phyloP scores from a whole-genome alignment of 2,329 filamentous ascomycete genomes.

The Aspergillus pseudoglaucus region DNA sequence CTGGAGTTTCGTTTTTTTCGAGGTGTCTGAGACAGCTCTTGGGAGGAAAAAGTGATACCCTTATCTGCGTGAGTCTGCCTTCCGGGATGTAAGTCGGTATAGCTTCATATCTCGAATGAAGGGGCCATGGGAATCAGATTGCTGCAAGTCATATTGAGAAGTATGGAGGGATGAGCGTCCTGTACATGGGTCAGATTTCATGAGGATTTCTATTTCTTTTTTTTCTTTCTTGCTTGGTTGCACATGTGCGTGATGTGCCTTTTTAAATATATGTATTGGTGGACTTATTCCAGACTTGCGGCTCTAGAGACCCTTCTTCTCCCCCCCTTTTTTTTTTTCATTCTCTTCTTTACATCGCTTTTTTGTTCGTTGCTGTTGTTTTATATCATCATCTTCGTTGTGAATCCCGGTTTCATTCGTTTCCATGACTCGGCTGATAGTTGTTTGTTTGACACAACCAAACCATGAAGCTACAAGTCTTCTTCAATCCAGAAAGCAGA shows the following conservation, averaged over 20 bases:
- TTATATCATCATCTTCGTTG: slow-evolving; percentile 3
- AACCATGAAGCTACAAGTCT: slow-evolving; percentile 14
- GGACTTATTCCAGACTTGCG: slow-evolving; percentile 24
- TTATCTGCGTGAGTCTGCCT: slow-evolving; percentile 35
- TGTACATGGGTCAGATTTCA: slow-evolving; percentile 24
- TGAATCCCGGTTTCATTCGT: slow-evolving; percentile 3
- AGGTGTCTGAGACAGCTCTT: slow-evolving; percentile 35
- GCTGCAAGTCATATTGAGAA: slow-evolving; percentile 19
- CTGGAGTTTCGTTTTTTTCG: slow-evolving; percentile 26
- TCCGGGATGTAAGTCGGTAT: slow-evolving; percentile 31
- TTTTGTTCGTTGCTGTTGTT: slow-evolving; percentile 2
- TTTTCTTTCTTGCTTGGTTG: slow-evolving; percentile 9
- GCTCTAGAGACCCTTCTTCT: slow-evolving; percentile 28
- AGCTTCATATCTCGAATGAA: slow-evolving; percentile 29
- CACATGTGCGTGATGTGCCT: slow-evolving; percentile 16
- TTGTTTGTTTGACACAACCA: slow-evolving; percentile 4
- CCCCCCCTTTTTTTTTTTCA: slow-evolving; percentile 11
- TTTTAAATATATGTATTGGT: slow-evolving; percentile 22
- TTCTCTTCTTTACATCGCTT: slow-evolving; percentile 10
- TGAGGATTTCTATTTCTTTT: slow-evolving; percentile 17
- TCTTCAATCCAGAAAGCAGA: slow-evolving; percentile 16
- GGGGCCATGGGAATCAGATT: slow-evolving; percentile 21
- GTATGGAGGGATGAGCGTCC: slow-evolving; percentile 19
- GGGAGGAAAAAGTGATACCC: slow-evolving; percentile 40
- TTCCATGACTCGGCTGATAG: slow-evolving; percentile 6